A percentile compares a stretch with the other conserved stretches of the same genome.
Evolutionary conservation across 2,329 filamentous ascomycete genomes (phyloP).

Genomic region (Lomentospora prolificans): DNA sequence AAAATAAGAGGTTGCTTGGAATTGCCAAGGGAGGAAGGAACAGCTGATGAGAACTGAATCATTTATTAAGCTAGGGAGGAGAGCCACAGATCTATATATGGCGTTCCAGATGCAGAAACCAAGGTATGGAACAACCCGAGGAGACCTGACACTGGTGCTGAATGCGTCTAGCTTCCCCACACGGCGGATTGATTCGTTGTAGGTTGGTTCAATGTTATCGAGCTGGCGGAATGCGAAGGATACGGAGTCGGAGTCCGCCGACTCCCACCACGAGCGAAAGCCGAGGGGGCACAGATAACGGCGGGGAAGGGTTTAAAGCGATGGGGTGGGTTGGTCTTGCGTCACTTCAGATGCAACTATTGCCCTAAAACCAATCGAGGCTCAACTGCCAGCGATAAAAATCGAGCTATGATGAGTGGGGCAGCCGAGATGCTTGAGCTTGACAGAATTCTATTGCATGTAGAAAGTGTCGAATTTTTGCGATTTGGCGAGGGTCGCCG

Average conservation of each 20-base stretch:
- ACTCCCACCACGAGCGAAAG: not conserved
- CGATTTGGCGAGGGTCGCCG: too few relatives aligned
- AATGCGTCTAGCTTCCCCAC: not conserved
- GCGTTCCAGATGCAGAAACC: not conserved
- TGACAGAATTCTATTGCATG: not conserved
- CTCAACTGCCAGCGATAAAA: not conserved
- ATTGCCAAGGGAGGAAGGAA: not conserved
- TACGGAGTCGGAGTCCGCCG: constrained; percentile 3
- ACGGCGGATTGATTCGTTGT: not conserved
- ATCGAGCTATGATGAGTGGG: not conserved
- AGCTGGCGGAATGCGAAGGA: not conserved
- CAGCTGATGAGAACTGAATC: not conserved
- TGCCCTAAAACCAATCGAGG: too few relatives aligned
- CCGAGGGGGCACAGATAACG: not conserved
- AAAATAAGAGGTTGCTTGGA: not conserved
- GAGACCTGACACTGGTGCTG: not conserved
- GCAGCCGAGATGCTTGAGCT: not conserved
- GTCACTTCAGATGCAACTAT: too few relatives aligned
- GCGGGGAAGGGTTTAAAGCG: not conserved
- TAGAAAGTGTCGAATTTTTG: not conserved
- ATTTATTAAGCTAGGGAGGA: too few relatives aligned
- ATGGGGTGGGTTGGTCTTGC: not conserved
- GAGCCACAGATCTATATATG: too few relatives aligned
- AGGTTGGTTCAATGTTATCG: not conserved
- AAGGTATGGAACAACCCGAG: not conserved